Percentiles rank a stretch among this genome's conserved stretches.
phyloP scores from a whole-genome alignment of 2,329 filamentous ascomycete species.

The Phialophora macrospora region DNA sequence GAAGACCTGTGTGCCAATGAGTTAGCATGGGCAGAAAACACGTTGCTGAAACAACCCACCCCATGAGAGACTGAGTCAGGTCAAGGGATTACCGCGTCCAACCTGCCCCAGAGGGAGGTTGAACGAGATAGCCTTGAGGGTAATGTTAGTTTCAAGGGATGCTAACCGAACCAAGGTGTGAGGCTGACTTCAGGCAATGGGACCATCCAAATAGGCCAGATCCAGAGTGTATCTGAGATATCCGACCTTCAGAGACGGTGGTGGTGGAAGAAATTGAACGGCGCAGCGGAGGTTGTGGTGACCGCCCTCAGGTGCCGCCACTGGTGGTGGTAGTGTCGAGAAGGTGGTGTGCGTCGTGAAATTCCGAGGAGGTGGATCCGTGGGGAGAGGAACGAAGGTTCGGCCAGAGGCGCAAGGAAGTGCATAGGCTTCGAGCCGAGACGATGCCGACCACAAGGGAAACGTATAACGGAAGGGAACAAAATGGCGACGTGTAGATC shows the following conservation, averaged over 20 bases:
- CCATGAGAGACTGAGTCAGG: slow-evolving; percentile 38
- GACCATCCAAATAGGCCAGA: slow-evolving; percentile 32
- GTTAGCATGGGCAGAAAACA: slow-evolving; percentile 28
- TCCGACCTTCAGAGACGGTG: slow-evolving; percentile 14
- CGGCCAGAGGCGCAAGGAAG: slow-evolving; percentile 30
- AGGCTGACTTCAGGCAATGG: slow-evolving; percentile 31
- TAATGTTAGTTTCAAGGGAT: slow-evolving; percentile 38
- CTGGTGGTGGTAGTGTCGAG: slow-evolving; percentile 9
- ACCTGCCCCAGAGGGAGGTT: slow-evolving; percentile 35
- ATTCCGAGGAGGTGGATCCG: slow-evolving; percentile 34
- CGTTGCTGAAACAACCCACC: slow-evolving; percentile 34
- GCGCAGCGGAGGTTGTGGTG: slow-evolving; percentile 19
- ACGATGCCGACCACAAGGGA: slow-evolving; percentile 3
- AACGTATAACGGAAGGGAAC: slow-evolving; percentile 52
- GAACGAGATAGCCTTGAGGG: slow-evolving; percentile 40
- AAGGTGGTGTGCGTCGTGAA: slow-evolving; percentile 20
- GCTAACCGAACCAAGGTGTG: slow-evolving; percentile 36
- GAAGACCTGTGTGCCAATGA: slow-evolving; percentile 24
- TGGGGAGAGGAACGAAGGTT: slow-evolving; percentile 29
- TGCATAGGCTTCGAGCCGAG: slow-evolving; percentile 29
- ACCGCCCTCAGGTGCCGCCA: slow-evolving; percentile 26
- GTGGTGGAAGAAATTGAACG: slow-evolving; percentile 20
- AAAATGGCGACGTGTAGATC: slow-evolving; percentile 2
- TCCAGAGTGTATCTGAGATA: slow-evolving; percentile 21
- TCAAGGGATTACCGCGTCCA: slow-evolving; percentile 40